Evolutionary conservation across 176 grass and related monocot species (phyloP), one percentile per base, ranked within the genome.

Genomic region (Aegilops tauschii): DNA sequence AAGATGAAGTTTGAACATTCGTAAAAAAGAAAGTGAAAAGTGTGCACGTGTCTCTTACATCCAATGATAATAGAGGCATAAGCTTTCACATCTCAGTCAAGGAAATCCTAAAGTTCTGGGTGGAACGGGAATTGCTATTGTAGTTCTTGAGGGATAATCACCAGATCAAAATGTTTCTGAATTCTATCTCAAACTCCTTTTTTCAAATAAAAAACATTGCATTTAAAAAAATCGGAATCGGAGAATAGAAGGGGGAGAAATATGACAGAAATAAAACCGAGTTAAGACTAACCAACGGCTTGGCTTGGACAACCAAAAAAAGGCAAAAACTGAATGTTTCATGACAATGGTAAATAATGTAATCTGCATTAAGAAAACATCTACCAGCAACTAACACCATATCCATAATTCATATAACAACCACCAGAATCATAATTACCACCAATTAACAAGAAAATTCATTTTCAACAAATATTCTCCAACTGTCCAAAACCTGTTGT

Each of bases 401-500:
- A 73, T 52, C 49, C 49, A 52, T 52, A 52, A 52, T 52, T 65
- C 82, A 28, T 44, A 88, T 78, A 79, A 27, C 12, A 67, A 42
- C 12, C 14, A 72, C 32, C 3, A 2, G 39, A 65, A 63, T 71
- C 40, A 71, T n/a, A 74, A 81, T 32, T 44, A 66, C 42, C 82
- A 80, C 30, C 47, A 31, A 30, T 9, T 23, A 66, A 79, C 44
- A 31, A 84, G 42, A 78, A 82, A 64, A 23, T 62, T 9, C 18
- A 64, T 79, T 45, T 67, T 79, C 42, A 79, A 9, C 6, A 83
- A 83, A 47, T 59, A 79, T 59, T 78, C 27, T 75, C 27, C 40
- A 76, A 83, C 49, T 78, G 13, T 67, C 47, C 20, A 84, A 84
- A 27, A 28, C 9, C 30, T 3, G n/a, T 21, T 75, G 18, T 9